Base-by-base conservation (phyloP, 1,284 basidiomycete species). In the Ustilago shanxiensis region DNA sequence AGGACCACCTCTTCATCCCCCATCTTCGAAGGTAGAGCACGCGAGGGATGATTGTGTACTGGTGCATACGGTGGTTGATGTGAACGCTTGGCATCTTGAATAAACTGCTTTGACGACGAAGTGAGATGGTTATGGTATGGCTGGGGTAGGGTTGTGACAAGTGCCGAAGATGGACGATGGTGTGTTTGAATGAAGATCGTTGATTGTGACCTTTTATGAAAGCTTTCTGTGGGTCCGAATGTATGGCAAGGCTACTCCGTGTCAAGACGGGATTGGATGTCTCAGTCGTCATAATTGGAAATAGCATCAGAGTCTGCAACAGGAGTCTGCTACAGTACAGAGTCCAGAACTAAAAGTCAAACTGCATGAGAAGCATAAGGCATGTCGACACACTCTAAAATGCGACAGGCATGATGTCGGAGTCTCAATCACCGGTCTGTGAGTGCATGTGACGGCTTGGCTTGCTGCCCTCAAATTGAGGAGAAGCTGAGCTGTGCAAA, bases 31-130 rank as follows among this genome's bases (percentile, higher is more conserved):
- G 58, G 37, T 79, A 79, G 0, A 79, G 69, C 35, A 79, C 68
- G 20, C 60, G 45, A 5, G 77, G 73, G 41, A 79, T 76, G 53
- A 79, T 59, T 16, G 77, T 79, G 60, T 79, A 79, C 51, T 79
- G 77, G 66, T 79, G 77, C 73, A 79, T 79, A 18, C 64, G 56
- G 53, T 79, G 77, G 56, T 72, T 75, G 59, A 79, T 41, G 63
- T 79, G 77, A 16, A 79, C 66, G 44, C 28, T 39, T 2, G 77
- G 72, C 77, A 79, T 79, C 8, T 63, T 72, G 66, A 44, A 37
- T 37, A 5, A 11, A 33, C 7, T 33, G 31, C 11, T 5, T 33
- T 33, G 31, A 33, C 31, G 50, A 31, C 9, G 20, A 29, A 5
- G 10, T 11, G 10, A 37, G 26, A 28, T 11, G 11, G 28, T 41